A percentile compares a stretch with the other conserved stretches of the same genome.
phyloP scores from a whole-genome alignment of 2,329 filamentous ascomycete species.

The Penicillium fuscoglaucum region DNA sequence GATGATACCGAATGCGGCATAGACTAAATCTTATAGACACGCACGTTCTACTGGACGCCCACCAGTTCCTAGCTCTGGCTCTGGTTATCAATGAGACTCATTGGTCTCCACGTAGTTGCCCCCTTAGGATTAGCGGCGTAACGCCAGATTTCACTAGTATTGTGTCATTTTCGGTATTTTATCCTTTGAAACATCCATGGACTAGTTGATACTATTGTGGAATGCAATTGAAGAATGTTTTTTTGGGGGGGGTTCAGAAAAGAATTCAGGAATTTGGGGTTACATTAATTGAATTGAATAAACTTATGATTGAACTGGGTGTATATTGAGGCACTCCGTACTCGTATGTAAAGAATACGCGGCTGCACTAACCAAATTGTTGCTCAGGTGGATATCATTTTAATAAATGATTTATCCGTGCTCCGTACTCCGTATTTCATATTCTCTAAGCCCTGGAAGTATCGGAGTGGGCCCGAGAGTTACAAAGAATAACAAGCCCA shows the following conservation, averaged over 20 bases:
- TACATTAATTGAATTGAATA: background rate
- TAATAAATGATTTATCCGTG: no score
- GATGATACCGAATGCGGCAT: conserved; percentile 22
- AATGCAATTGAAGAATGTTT: conserved; percentile 4
- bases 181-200: background rate
- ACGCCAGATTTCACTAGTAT: conserved; percentile 11
- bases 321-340: background rate
- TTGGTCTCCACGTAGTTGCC: conserved; percentile 16
- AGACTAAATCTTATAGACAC: conserved; percentile 24
- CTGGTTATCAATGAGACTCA: conserved; percentile 9
- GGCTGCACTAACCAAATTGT: background rate
- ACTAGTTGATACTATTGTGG: background rate
- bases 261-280: background rate
- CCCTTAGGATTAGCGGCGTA: conserved; percentile 15
- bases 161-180: conserved; percentile 3
- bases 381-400: background rate
- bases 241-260: background rate
- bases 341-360: background rate
- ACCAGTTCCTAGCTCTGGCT: conserved; percentile 21
- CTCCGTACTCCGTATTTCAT: background rate
- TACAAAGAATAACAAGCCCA: conserved; percentile 1
- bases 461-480: conserved; percentile 10
- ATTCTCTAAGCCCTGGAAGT: background rate
- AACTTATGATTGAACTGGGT: background rate
- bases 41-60: conserved; percentile 18